Conservation (phyloP, 192 early-diverging fungal species). For the Backusella australiensis region DNA sequence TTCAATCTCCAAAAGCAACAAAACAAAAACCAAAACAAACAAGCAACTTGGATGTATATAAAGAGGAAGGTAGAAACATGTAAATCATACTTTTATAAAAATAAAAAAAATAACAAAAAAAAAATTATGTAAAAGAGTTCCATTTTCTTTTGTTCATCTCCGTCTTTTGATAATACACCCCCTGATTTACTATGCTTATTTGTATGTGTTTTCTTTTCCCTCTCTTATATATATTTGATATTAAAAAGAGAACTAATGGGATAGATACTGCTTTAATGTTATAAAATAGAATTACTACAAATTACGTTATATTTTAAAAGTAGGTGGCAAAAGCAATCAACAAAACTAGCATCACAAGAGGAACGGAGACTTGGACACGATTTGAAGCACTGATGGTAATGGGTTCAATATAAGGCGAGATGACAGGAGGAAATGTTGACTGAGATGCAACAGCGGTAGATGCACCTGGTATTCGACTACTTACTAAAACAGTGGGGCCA, state of each 20-base stretch:
- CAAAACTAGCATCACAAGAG: background rate
- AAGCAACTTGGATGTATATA: background rate
- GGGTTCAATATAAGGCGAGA: background rate
- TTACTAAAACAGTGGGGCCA: background rate
- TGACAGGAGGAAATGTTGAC: background rate
- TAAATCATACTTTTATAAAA: background rate
- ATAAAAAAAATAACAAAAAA: background rate
- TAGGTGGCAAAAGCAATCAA: background rate
- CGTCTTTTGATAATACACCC: background rate
- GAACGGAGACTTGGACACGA: background rate
- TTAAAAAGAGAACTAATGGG: background rate
- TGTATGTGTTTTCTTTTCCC: background rate
- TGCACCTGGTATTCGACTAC: background rate
- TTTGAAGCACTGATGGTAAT: background rate
- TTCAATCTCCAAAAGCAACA: background rate
- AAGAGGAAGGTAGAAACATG: background rate
- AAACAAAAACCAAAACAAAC: background rate
- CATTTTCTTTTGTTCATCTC: background rate
- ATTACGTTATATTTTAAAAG: background rate
- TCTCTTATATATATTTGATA: background rate
- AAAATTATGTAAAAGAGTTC: background rate
- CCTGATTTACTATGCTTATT: constrained; percentile 1
- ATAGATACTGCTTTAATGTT: background rate
- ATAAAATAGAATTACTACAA: background rate
- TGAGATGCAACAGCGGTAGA: background rate